phyloP scores from a whole-genome alignment of 192 early-diverging fungal species.

The Piromyces finnis region DNA sequence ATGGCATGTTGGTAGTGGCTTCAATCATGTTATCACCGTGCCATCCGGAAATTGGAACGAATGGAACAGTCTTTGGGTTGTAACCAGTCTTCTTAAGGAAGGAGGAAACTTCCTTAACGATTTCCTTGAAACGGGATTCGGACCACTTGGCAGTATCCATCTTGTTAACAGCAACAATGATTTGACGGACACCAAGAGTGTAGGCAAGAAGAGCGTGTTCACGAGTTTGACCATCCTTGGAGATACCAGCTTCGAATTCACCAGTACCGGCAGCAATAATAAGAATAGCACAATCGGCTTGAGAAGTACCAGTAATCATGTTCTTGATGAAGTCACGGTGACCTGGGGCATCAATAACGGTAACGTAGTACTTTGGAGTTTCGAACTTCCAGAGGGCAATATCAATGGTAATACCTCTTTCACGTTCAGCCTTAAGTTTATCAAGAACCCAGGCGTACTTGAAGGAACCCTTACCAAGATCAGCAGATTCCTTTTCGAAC shows the following conservation, averaged over 20 bases:
- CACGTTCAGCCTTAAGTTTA: slow-evolving; percentile 98
- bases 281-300: slow-evolving; percentile 8
- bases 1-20: slow-evolving; percentile 21
- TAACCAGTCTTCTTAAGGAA: neutral
- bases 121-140: neutral
- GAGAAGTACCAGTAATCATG: slow-evolving; percentile 95
- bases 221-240: neutral
- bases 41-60: neutral
- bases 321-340: slow-evolving; percentile 99
- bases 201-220: neutral
- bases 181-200: neutral
- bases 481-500: slow-evolving; percentile 14
- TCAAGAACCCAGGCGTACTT: slow-evolving; percentile 99
- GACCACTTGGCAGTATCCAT: neutral
- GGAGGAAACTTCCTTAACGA: neutral
- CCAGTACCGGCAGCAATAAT: neutral
- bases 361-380: slow-evolving; percentile 2
- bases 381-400: slow-evolving; percentile 46
- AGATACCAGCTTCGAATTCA: neutral
- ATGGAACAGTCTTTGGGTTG: neutral
- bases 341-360: slow-evolving; percentile 51
- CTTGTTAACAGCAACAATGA: neutral
- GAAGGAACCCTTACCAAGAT: slow-evolving; percentile 99
- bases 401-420: slow-evolving; percentile 99
- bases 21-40: neutral